Conservation (phyloP, 139 green algal genomes). For the Parachlorella kessleri region DNA sequence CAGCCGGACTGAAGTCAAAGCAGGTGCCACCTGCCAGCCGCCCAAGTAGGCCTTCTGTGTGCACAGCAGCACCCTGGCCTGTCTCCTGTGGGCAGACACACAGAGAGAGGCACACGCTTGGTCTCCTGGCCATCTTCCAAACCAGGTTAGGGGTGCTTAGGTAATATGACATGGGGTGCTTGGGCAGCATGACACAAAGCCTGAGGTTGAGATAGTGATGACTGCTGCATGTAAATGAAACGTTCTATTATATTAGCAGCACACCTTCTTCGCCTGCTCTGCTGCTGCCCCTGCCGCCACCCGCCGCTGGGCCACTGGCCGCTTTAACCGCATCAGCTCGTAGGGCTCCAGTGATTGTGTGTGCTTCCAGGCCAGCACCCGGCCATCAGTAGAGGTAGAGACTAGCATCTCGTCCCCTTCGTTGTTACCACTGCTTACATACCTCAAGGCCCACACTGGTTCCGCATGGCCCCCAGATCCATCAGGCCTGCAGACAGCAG, state of each 20-base stretch:
- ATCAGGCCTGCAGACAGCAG: too few relatives aligned
- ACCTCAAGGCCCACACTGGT: conserved; percentile 77
- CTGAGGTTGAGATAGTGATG: too few relatives aligned
- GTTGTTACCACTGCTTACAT: conserved; percentile 72
- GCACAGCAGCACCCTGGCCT: conserved; percentile 11
- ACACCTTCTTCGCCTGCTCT: too few relatives aligned
- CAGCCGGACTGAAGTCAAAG: conserved; percentile 77
- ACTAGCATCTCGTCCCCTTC: conserved; percentile 76
- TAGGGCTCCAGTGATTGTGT: conserved; percentile 72
- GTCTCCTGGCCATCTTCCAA: too few relatives aligned
- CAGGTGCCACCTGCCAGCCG: conserved; percentile 75
- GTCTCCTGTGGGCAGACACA: too few relatives aligned
- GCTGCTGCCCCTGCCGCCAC: background rate
- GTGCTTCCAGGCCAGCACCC: conserved; percentile 36
- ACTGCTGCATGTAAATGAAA: too few relatives aligned
- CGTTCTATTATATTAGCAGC: too few relatives aligned
- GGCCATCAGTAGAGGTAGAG: conserved; percentile 86
- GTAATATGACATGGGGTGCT: too few relatives aligned
- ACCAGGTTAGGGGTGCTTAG: too few relatives aligned
- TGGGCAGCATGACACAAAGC: too few relatives aligned
- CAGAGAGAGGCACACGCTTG: too few relatives aligned
- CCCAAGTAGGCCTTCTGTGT: conserved; percentile 78
- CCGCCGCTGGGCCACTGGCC: conserved; percentile 35
- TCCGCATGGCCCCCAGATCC: conserved; percentile 65
- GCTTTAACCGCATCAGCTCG: conserved; percentile 87